Evolutionary conservation across 176 grass and related monocot species (phyloP), one percentile per base, ranked within the genome.

Genomic region (Oryza coarctata): DNA sequence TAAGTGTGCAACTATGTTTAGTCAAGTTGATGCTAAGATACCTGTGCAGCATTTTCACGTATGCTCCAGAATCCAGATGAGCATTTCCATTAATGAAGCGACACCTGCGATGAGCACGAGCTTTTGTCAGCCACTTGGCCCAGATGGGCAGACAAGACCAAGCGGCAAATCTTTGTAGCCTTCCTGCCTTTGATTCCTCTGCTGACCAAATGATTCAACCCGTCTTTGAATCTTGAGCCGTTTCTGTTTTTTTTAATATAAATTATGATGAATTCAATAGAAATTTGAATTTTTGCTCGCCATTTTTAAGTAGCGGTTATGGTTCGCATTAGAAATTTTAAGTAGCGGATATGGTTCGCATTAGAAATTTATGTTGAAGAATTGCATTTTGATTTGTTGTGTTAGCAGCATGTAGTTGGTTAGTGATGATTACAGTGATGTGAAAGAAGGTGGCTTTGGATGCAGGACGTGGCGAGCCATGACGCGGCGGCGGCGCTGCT

Each of bases 401-500:
- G 18, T 52, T 55, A 55, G 50, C 18, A 55, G 6, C 50, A 55
- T n/a, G 50, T 33, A 33, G 4, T 4, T n/a, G n/a, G 52, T 60
- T n/a, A 8, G 55, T 2, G 20, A 6, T 60, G 8, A n/a, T 60
- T 60, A 60, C 22, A 30, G 55, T 2, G 1, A 30, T 50, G 17
- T 35, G 11, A 17, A 18, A 36, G 39, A 6, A 33, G 17, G 7
- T 75, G n/a, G 41, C 0, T 15, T 62, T 76, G 11, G 27, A 2
- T 60, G 67, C 88, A 89, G 88, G 83, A 23, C 44, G 45, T 78
- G 28, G 43, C 29, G 67, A 34, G 22, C 26, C 55, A 86, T 5
- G 77, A 22, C 50, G 44, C 45, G 45, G 76, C 49, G 25, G 72
- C 25, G 27, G 4, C 82, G 17, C 6, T 28, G 23, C 14, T 57